phyloP scores from a whole-genome alignment of 371 early-diverging fungal species.

The Mucor mucedo region DNA sequence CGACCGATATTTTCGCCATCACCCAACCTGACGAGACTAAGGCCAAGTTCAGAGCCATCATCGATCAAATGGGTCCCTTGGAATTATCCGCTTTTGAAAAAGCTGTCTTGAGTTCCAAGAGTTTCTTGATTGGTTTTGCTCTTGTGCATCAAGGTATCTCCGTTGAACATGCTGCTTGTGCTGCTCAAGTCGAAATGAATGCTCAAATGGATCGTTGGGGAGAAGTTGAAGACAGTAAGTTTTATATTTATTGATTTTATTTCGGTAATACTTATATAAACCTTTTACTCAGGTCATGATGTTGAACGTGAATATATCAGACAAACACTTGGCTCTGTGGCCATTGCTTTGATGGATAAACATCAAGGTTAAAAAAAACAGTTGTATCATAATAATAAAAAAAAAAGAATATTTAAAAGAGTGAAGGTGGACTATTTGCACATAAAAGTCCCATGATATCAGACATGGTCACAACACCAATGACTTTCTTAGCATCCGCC shows the following conservation, averaged over 20 bases:
- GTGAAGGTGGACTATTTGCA: conserved; percentile 13
- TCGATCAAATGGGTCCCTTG: conserved; percentile 66
- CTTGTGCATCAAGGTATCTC: conserved; percentile 73
- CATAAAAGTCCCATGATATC: conserved; percentile 53
- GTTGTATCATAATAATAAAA: background rate
- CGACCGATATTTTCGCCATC: conserved; percentile 72
- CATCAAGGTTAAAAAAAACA: conserved; percentile 18
- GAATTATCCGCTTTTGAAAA: conserved; percentile 90
- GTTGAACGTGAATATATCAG: conserved; percentile 57
- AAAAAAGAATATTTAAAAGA: conserved; percentile 31
- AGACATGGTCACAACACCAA: conserved; percentile 62
- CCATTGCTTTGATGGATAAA: conserved; percentile 49
- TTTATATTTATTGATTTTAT: background rate
- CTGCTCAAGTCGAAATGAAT: conserved; percentile 85
- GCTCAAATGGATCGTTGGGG: conserved; percentile 93
- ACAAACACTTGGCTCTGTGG: conserved; percentile 57
- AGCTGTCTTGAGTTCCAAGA: conserved; percentile 87
- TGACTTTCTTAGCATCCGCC: conserved; percentile 31
- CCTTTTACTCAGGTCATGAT: conserved; percentile 42
- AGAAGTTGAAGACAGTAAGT: conserved; percentile 86
- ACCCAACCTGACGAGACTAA: conserved; percentile 70
- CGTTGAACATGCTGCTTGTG: conserved; percentile 80
- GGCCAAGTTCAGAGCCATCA: conserved; percentile 55
- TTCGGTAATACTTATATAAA: background rate
- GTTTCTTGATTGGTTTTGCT: conserved; percentile 87